Percentiles rank a stretch among this genome's conserved stretches.
Evolutionary conservation across 2,329 filamentous ascomycete species (phyloP).

Genomic region (Colletotrichum tofieldiae): DNA sequence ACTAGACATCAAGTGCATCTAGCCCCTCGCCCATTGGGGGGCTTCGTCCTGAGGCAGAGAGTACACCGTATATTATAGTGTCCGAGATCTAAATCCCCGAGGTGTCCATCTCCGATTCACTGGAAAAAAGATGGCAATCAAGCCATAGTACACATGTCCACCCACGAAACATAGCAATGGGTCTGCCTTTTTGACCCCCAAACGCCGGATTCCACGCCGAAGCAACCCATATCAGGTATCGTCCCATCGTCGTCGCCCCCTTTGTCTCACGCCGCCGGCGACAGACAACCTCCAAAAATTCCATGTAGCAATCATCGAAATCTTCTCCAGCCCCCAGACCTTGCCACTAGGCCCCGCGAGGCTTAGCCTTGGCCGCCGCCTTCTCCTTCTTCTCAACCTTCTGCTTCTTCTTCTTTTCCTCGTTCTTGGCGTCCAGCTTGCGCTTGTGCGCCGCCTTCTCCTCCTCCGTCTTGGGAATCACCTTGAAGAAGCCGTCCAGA

Average conservation of each 20-base stretch:
- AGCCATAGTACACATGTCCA: background rate
- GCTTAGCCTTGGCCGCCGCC: conserved; percentile 90
- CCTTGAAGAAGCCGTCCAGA: conserved; percentile 97
- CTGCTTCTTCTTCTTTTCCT: conserved; percentile 94
- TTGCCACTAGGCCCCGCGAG: conserved; percentile 70
- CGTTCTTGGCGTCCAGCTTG: conserved; percentile 93
- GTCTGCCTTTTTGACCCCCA: conserved; percentile 22
- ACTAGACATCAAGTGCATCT: background rate
- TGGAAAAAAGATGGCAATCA: background rate
- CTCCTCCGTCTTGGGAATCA: conserved; percentile 87
- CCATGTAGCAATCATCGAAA: background rate
- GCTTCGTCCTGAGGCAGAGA: background rate
- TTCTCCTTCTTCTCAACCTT: conserved; percentile 98
- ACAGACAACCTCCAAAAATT: background rate
- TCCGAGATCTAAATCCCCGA: background rate
- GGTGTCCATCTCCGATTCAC: background rate
- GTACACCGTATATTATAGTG: background rate
- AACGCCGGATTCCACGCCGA: conserved; percentile 10
- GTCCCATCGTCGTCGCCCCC: background rate
- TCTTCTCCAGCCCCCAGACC: background rate
- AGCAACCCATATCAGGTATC: background rate
- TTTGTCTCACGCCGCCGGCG: background rate
- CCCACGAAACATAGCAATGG: background rate
- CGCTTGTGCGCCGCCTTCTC: conserved; percentile 90
- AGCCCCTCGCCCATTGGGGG: background rate